Percentiles rank a stretch among this genome's conserved stretches.
These are phyloP conservation scores for Mercurialis annua DNA, from an alignment of 345 rosid species.

Conservation along the genomic window DNA sequence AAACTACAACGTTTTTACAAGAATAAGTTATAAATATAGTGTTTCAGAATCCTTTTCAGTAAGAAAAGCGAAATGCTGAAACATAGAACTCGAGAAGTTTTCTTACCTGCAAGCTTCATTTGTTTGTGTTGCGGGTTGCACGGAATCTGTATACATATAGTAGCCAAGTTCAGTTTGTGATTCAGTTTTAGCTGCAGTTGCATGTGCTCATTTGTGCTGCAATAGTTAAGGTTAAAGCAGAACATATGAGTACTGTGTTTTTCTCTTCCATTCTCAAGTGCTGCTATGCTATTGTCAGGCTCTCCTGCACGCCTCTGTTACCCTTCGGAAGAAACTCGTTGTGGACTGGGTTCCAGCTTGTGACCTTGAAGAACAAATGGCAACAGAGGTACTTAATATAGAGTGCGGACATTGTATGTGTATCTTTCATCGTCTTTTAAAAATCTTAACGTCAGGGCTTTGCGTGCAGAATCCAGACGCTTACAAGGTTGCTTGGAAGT, in stretches of 20 bases:
- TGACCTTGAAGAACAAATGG: slow-evolving; percentile 89
- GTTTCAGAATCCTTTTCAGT: too few species aligned
- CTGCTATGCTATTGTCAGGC: slow-evolving; percentile 44
- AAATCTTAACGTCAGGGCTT: not conserved
- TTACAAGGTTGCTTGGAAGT: slow-evolving; percentile 82
- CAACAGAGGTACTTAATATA: slow-evolving; percentile 39
- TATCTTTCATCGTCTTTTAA: not conserved
- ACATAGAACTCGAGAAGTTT: too few species aligned
- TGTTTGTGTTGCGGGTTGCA: not conserved
- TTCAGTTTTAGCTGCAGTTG: not conserved
- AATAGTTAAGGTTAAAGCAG: not conserved
- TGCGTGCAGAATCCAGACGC: slow-evolving; percentile 73
- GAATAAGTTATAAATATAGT: not conserved
- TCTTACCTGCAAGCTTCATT: too few species aligned
- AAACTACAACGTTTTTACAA: not conserved
- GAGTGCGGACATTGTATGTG: not conserved
- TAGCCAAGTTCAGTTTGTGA: not conserved
- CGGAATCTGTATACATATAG: not conserved
- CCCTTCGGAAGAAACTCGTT: slow-evolving; percentile 68
- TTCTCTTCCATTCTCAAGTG: not conserved
- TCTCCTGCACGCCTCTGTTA: slow-evolving; percentile 91
- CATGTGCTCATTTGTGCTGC: not conserved
- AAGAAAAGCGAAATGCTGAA: too few species aligned
- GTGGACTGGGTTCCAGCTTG: slow-evolving; percentile 95
- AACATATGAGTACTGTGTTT: not conserved